Base-by-base conservation (phyloP, 2,329 filamentous ascomycete species). In the Claviceps citrina region DNA sequence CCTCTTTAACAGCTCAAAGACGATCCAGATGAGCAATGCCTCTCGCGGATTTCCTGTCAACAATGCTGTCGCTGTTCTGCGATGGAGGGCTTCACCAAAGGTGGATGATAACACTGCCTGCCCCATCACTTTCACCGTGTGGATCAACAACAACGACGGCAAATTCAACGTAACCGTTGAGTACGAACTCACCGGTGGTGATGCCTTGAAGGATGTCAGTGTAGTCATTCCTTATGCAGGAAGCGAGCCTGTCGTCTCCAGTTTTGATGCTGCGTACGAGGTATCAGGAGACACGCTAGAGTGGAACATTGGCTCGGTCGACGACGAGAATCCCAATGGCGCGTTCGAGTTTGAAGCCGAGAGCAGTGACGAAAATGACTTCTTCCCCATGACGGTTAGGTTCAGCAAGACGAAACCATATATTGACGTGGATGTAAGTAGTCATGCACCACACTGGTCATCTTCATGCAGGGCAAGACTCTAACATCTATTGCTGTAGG, bases 261-360 rank as follows among this genome's bases (percentile, higher is more conserved):
- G 83, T 63, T 94, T 93, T 54, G 91, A 98, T 62, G 85, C 89
- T 18, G 78, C 83, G 2, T 98, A 96, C 53, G 86, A 95, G 58
- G 84, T 96, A 31, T 83, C 84, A 5, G 91, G 87, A 20, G 89
- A 96, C 58, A 84, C 78, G 57, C 63, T 98, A 42, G 89, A 96
- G 58, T 98, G 91, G 91, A 82, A 80, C 31, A 83, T 98, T 51
- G 89, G 91, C 45, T 73, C 76, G 4, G 78, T 96, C 31, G 82
- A 87, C 53, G 79, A 85, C 38, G 79, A 80, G 43, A 94, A 91
- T 57, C 65, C 78, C 15, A 86, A 70, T 31, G 91, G 91, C 15
- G 81, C 83, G 35, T 96, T 98, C 54, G 91, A 98, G 59, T 96
- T 98, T 49, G 91, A 96, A 62, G 85, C 86, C 1, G 78, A 84